Evolutionary conservation across 2,329 filamentous ascomycete genomes (phyloP).

Genomic region (Aspergillus piperis): DNA sequence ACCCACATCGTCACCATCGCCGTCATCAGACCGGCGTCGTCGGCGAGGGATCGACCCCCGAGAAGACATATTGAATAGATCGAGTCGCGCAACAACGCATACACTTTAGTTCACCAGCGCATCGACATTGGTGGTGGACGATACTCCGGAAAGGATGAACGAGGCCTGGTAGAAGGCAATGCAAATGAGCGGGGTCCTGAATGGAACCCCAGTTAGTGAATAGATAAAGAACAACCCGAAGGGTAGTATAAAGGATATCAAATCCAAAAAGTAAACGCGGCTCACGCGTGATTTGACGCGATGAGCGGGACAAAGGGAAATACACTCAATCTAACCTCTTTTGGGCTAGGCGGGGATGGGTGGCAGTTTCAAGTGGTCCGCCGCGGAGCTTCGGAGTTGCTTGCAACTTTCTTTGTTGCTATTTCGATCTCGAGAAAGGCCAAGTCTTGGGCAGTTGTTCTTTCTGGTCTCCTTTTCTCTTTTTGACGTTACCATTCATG

Average conservation of each 20-base stretch:
- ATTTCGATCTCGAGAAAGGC: too few relatives aligned
- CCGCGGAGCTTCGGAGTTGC: neutral
- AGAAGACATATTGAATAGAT: conserved; percentile 31
- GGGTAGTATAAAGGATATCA: neutral
- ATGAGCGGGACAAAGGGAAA: neutral
- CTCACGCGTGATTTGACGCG: conserved; percentile 4
- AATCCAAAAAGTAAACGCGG: neutral
- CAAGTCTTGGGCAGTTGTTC: too few relatives aligned
- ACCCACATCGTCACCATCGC: conserved; percentile 27
- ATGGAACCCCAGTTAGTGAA: neutral
- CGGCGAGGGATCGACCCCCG: conserved; percentile 29
- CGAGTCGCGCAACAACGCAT: conserved; percentile 5
- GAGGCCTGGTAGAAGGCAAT: too few relatives aligned
- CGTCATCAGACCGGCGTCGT: conserved; percentile 27
- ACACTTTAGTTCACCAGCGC: neutral
- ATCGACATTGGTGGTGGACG: conserved; percentile 6
- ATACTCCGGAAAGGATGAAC: neutral
- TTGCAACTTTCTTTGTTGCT: too few relatives aligned
- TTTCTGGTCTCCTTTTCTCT: too few relatives aligned
- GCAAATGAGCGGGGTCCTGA: too few relatives aligned
- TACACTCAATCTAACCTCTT: neutral
- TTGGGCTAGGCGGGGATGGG: neutral
- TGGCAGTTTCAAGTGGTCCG: neutral
- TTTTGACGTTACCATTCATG: conserved; percentile 19
- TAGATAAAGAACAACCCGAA: neutral